Conservation (phyloP, 1,284 basidiomycete species). For the Ustilago loliicola region DNA sequence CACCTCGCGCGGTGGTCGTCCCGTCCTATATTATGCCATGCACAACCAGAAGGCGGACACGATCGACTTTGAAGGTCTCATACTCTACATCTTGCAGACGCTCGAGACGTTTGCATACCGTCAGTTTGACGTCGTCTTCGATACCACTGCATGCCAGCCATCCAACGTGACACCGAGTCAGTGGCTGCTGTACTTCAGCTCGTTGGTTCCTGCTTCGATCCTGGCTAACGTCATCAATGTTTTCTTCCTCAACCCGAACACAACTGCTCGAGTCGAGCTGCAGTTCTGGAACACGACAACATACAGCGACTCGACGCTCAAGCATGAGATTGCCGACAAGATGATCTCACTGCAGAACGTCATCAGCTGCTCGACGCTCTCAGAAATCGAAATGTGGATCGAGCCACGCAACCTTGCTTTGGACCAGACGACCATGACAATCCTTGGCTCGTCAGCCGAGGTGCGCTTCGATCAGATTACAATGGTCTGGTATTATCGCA, state of each 20-base stretch:
- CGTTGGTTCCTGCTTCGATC: slow-evolving; percentile 54
- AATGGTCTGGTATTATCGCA: slow-evolving; percentile 67
- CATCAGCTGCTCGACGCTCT: slow-evolving; percentile 42
- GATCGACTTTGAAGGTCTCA: slow-evolving; percentile 85
- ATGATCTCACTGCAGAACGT: slow-evolving; percentile 45
- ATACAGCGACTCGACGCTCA: slow-evolving; percentile 35
- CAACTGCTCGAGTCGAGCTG: slow-evolving; percentile 46
- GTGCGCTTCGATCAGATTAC: slow-evolving; percentile 59
- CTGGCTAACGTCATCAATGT: slow-evolving; percentile 55
- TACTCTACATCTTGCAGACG: slow-evolving; percentile 70
- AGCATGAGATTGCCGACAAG: slow-evolving; percentile 38
- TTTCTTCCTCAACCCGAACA: slow-evolving; percentile 63
- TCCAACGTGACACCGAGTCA: slow-evolving; percentile 57
- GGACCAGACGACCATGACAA: slow-evolving; percentile 49
- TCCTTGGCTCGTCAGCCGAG: slow-evolving; percentile 50
- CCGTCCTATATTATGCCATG: slow-evolving; percentile 73
- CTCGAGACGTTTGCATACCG: slow-evolving; percentile 48
- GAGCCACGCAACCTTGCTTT: slow-evolving; percentile 61
- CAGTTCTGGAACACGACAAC: slow-evolving; percentile 36
- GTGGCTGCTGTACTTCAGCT: slow-evolving; percentile 63
- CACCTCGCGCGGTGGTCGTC: slow-evolving; percentile 67
- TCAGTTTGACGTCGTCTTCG: slow-evolving; percentile 60
- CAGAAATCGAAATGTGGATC: slow-evolving; percentile 58
- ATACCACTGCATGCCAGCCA: slow-evolving; percentile 54
- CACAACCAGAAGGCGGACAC: slow-evolving; percentile 80